phyloP scores from a whole-genome alignment of 257 asterid species.

The Solanum bulbocastanum region DNA sequence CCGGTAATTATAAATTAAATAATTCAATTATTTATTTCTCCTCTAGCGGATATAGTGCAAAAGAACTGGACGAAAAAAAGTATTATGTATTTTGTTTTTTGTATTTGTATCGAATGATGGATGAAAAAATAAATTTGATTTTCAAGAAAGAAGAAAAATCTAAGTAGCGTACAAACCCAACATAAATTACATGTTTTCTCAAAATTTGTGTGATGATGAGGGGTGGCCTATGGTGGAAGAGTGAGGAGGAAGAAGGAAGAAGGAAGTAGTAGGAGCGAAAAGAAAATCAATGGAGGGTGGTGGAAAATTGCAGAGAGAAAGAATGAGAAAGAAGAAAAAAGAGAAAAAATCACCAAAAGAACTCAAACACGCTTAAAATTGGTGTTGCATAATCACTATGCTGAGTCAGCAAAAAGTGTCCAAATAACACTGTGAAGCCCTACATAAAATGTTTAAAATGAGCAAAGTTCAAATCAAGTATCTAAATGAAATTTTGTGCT shows the following conservation, averaged over 20 bases:
- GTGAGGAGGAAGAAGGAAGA: background rate
- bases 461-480: too few relatives aligned
- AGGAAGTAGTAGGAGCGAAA: background rate
- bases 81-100: too few relatives aligned
- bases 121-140: too few relatives aligned
- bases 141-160: background rate
- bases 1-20: too few relatives aligned
- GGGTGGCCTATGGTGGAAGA: background rate
- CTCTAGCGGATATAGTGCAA: background rate
- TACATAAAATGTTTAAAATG: too few relatives aligned
- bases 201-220: background rate
- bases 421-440: accelerated
- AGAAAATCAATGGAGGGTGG: background rate
- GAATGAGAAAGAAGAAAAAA: background rate
- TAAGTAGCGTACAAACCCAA: background rate
- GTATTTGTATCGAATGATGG: background rate
- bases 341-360: background rate
- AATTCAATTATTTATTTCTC: too few relatives aligned
- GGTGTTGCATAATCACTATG: background rate
- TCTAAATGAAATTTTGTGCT: background rate
- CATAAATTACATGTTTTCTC: too few relatives aligned
- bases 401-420: background rate
- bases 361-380: background rate
- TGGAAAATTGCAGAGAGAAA: background rate
- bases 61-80: background rate